Base-by-base conservation (phyloP, 495 filamentous ascomycete species). In the Parathielavia hyrcaniae region DNA sequence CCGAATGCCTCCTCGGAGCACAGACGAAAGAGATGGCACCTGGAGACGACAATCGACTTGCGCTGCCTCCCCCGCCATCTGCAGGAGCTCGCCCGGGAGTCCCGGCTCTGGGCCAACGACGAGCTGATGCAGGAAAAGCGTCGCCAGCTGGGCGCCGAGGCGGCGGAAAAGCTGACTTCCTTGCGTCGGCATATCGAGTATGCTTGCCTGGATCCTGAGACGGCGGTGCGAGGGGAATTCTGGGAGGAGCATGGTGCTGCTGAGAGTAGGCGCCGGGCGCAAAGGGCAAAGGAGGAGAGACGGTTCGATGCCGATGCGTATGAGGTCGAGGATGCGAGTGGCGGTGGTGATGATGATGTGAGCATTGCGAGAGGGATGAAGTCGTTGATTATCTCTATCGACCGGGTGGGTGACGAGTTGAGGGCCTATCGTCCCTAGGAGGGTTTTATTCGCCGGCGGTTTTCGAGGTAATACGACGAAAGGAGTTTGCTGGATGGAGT, bases 41-140 rank as follows among this genome's bases (percentile, higher is more conserved):
- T 69, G 7, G 69, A 71, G 40, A 65, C 62, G 0, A 70, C 65
- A 0, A 41, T 71, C 1, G 69, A 71, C 50, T 40, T 68, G 20
- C 67, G 69, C 26, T 65, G 45, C 35, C 49, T 60, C 13, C 50
- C 58, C 10, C 36, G 59, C 19, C 39, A 59, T 52, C 10, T 63
- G n/a, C 55, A 54, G 14, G 13, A n/a, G 6, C 19, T 60, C 1
- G 16, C 23, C 6, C 16, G 11, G 2, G 20, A 49, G 22, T 23
- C 45, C 19, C 32, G 44, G 11, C 10, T 64, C 11, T 65, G 61
- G 62, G 36, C 41, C 17, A 53, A 65, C 41, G 67, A 68, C 34
- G 6, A 7, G n/a, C 43, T 65, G 14, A 63, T 68, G 17, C 40
- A 40, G 11, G 34, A 40, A 5, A 16, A 54, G 48, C 63, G 61